Conservation (phyloP, 768 basidiomycete genomes). For the Tulasnella sp. region DNA sequence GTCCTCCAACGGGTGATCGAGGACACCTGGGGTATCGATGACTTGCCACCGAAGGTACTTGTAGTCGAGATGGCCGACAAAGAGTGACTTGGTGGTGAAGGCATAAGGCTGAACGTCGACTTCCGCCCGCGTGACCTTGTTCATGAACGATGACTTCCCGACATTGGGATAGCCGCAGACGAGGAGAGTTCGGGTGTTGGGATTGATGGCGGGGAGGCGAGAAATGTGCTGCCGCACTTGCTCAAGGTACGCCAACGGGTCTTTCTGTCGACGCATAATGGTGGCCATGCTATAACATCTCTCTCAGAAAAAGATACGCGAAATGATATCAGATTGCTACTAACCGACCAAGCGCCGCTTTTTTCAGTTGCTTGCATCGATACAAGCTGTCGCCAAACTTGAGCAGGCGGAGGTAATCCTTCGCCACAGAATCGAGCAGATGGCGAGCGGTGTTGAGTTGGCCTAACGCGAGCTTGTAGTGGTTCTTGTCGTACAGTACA, state of each 20-base stretch:
- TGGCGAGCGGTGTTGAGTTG: conserved; percentile 93
- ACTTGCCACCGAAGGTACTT: conserved; percentile 99
- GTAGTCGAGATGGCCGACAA: conserved; percentile 98
- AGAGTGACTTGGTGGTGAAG: conserved; percentile 97
- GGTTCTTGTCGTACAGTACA: conserved; percentile 98
- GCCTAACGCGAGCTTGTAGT: conserved; percentile 97
- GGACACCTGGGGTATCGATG: conserved; percentile 95
- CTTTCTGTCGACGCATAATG: conserved; percentile 96
- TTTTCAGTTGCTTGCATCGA: conserved; percentile 97
- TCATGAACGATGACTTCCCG: conserved; percentile 98
- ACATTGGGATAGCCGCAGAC: conserved; percentile 99
- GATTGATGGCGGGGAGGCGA: conserved; percentile 95
- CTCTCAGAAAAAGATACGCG: neutral
- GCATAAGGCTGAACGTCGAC: conserved; percentile 99
- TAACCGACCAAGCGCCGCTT: conserved; percentile 90
- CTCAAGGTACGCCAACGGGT: conserved; percentile 94
- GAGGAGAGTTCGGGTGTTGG: conserved; percentile 92
- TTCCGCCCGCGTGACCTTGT: conserved; percentile 98
- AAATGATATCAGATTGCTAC: conserved; percentile 23
- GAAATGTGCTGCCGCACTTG: conserved; percentile 99
- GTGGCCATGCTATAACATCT: conserved; percentile 76
- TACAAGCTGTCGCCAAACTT: conserved; percentile 98
- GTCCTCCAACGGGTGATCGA: conserved; percentile 96
- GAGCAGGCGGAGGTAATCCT: conserved; percentile 91
- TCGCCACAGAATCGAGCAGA: conserved; percentile 92